These are phyloP conservation scores for Olyra latifolia DNA, from an alignment of 176 grass and related monocot species.

Conservation along the genomic window DNA sequence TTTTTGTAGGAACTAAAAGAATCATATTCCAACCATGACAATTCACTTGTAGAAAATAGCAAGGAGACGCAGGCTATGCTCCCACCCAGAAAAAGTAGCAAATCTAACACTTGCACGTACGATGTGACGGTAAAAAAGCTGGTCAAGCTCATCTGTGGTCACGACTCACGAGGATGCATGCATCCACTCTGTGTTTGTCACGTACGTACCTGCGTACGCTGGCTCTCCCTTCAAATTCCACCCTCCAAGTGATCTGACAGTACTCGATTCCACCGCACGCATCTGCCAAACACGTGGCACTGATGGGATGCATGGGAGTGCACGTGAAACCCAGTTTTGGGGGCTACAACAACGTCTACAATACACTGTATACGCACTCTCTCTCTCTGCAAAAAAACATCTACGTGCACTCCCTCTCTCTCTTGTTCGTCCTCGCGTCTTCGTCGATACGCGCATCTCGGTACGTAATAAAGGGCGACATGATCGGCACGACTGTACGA, in stretches of 20 bases:
- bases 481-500: too few species aligned
- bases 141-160: neutral
- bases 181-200: neutral
- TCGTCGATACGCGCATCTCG: too few species aligned
- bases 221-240: neutral
- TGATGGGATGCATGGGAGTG: slow-evolving; percentile 21
- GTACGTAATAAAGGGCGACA: too few species aligned
- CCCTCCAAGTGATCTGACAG: too few species aligned
- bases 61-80: too few species aligned
- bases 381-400: neutral
- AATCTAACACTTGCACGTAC: too few species aligned
- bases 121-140: too few species aligned
- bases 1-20: too few species aligned
- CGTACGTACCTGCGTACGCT: neutral
- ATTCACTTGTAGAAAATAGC: too few species aligned
- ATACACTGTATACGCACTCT: neutral
- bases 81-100: too few species aligned
- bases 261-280: neutral
- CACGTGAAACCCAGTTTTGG: slow-evolving; percentile 21
- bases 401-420: neutral
- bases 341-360: neutral
- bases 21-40: too few species aligned
- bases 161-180: neutral
- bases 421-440: too few species aligned
- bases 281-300: slow-evolving; percentile 10